Evolutionary conservation across 306 rosid species (phyloP), one percentile per base, ranked within the genome.

Genomic region (Fragaria vesca): DNA sequence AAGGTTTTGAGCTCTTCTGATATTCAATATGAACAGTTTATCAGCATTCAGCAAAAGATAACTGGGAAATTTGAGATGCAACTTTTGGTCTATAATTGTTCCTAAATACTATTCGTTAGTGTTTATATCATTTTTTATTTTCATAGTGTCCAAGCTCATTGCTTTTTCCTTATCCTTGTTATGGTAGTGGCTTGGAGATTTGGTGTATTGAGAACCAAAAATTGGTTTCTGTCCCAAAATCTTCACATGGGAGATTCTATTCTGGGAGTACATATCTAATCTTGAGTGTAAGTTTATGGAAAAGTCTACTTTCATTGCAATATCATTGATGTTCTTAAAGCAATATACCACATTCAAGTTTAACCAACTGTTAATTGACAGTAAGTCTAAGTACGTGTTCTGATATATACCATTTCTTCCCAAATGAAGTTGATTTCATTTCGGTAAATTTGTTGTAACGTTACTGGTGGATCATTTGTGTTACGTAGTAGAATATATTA

Each of bases 141-240:
- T 72, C 28, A 40, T 45, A 34, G 51, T 28, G 76, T 82, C 81
- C 60, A 66, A 80, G 72, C 65, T 78, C 71, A 74, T 77, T 85
- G 83, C 66, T 85, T 66, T 83, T 3, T 79, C 84, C 92, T 92
- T 92, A 84, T 26, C 88, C 71, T 83, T 81, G 66, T 42, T 50
- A 40, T 76, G 61, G 66, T 40, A 94, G 98, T 76, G 98, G 98
- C 73, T 72, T 92, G 82, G 97, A 94, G 83, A 86, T 94, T 72
- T 94, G 98, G 98, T 92, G 98, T 72, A 78, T 94, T 62, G 97
- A 92, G 91, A 90, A 84, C 80, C 93, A 86, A 70, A 81, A 48
- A 68, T 76, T 94, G 80, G 93, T 89, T 80, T 52, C 84, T 13
- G 83, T 90, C 47, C 87, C 94, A 52, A 85, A 88, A 78, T 81